These are phyloP conservation scores for Poronia punctata DNA, from an alignment of 495 filamentous ascomycete species.

Conservation along the genomic window DNA sequence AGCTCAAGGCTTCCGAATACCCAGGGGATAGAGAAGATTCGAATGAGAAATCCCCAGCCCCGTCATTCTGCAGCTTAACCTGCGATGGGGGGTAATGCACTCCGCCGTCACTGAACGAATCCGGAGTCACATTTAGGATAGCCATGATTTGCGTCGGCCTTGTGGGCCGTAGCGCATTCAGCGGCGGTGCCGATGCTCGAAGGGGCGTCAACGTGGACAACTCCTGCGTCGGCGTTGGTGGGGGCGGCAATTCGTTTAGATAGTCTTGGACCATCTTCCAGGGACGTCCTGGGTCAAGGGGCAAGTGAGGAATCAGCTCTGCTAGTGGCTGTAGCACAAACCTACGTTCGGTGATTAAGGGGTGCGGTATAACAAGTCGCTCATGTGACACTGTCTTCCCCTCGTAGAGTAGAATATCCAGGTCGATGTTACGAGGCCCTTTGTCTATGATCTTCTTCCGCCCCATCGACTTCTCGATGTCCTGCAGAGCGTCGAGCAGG, in stretches of 20 bases:
- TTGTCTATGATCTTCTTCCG: constrained; percentile 84
- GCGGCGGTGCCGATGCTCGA: constrained; percentile 46
- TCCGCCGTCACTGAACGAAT: constrained; percentile 95
- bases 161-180: constrained; percentile 55
- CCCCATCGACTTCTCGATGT: constrained; percentile 71
- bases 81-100: constrained; percentile 34
- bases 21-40: constrained; percentile 18
- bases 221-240: constrained; percentile 3
- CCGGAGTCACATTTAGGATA: constrained; percentile 90
- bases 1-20: constrained; percentile 21
- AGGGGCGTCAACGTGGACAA: constrained; percentile 66
- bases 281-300: constrained; percentile 39
- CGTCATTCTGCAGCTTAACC: constrained; percentile 16
- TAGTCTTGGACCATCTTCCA: constrained; percentile 50
- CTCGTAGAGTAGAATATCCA: constrained; percentile 89
- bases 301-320: constrained; percentile 65
- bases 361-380: constrained; percentile 77
- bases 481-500: constrained; percentile 72
- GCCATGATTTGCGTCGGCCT: constrained; percentile 81
- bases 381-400: constrained; percentile 55
- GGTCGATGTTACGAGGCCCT: constrained; percentile 85
- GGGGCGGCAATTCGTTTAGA: constrained; percentile 56
- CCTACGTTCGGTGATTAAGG: constrained; percentile 79
- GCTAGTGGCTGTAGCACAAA: constrained; percentile 87
- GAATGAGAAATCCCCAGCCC: neutral